A percentile compares a stretch with the other conserved stretches of the same genome.
These are phyloP conservation scores for Elongisporangium prolatum DNA, from an alignment of 352 stramenopile species.

Conservation along the genomic window DNA sequence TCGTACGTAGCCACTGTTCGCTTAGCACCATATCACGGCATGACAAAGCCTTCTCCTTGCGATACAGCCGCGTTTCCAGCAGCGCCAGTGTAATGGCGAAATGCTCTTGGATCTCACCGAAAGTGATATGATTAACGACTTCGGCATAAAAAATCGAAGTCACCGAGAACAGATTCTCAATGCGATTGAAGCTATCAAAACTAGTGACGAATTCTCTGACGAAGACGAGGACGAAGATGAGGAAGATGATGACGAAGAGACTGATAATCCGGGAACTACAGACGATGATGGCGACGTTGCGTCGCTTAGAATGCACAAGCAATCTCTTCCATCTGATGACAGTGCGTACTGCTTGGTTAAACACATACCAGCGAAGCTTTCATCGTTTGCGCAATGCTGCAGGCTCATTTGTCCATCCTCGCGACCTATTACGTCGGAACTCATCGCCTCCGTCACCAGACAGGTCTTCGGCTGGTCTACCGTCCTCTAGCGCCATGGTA, in stretches of 20 bases:
- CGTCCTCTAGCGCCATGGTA: slow-evolving; percentile 64
- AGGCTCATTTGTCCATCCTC: slow-evolving; percentile 24
- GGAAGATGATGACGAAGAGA: slow-evolving; percentile 26
- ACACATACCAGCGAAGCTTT: too few species aligned
- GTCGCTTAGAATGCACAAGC: too few species aligned
- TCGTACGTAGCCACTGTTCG: slow-evolving; percentile 28
- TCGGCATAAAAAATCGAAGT: slow-evolving; percentile 58
- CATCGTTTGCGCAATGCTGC: neutral
- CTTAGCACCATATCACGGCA: neutral
- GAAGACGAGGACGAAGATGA: slow-evolving; percentile 51
- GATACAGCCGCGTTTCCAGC: slow-evolving; percentile 53
- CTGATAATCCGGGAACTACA: slow-evolving; percentile 18
- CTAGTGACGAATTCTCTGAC: slow-evolving; percentile 56
- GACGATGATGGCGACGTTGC: slow-evolving; percentile 11
- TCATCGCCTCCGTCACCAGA: slow-evolving; percentile 31
- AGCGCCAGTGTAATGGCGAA: slow-evolving; percentile 59
- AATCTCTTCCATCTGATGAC: too few species aligned
- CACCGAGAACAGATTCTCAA: slow-evolving; percentile 68
- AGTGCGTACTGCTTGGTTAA: too few species aligned
- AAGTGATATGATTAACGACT: slow-evolving; percentile 74
- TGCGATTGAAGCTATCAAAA: slow-evolving; percentile 76
- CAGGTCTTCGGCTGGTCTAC: slow-evolving; percentile 16
- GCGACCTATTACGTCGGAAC: slow-evolving; percentile 38
- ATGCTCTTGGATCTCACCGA: slow-evolving; percentile 69
- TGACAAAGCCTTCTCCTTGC: slow-evolving; percentile 5